Evolutionary conservation across 2,329 filamentous ascomycete species (phyloP).

Genomic region (Cercospora sp.): DNA sequence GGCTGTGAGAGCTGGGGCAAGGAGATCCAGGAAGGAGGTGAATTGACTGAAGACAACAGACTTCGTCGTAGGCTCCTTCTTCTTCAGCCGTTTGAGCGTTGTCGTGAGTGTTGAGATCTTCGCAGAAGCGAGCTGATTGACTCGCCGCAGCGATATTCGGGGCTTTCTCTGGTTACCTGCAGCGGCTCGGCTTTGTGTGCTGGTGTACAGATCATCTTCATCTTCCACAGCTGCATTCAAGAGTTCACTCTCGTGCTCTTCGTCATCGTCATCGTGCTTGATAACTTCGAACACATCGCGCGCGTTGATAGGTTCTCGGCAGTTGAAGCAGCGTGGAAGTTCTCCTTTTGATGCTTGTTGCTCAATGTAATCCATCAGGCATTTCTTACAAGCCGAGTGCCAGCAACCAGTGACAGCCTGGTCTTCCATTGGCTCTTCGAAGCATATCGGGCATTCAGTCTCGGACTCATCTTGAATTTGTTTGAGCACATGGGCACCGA

Average conservation of each 20-base stretch:
- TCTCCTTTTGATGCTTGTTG: slow-evolving; percentile 78
- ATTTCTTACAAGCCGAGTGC: slow-evolving; percentile 95
- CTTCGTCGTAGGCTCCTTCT: slow-evolving; percentile 64
- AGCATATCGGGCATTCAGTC: slow-evolving; percentile 90
- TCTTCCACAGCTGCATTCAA: slow-evolving; percentile 28
- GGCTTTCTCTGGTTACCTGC: slow-evolving; percentile 10
- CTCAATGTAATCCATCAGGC: slow-evolving; percentile 83
- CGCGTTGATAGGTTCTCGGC: slow-evolving; percentile 76
- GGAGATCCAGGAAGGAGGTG: slow-evolving; percentile 90
- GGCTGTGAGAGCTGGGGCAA: slow-evolving; percentile 73
- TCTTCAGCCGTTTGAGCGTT: slow-evolving; percentile 69
- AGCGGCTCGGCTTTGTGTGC: slow-evolving; percentile 35
- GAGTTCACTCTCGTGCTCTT: slow-evolving; percentile 21
- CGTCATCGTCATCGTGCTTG: slow-evolving; percentile 63
- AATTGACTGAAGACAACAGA: slow-evolving; percentile 97
- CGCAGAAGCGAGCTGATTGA: slow-evolving; percentile 72
- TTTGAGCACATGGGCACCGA: slow-evolving; percentile 81
- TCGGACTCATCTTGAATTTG: slow-evolving; percentile 89
- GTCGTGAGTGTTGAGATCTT: slow-evolving; percentile 81
- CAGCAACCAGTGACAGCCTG: slow-evolving; percentile 95
- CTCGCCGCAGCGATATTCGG: slow-evolving; percentile 61
- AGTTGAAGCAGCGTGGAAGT: slow-evolving; percentile 83
- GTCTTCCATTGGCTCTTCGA: slow-evolving; percentile 92
- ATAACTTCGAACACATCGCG: slow-evolving; percentile 92
- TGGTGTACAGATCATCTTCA: slow-evolving; percentile 41